Conservation (phyloP, 345 rosid species). For the Gossypium mustelinum region DNA sequence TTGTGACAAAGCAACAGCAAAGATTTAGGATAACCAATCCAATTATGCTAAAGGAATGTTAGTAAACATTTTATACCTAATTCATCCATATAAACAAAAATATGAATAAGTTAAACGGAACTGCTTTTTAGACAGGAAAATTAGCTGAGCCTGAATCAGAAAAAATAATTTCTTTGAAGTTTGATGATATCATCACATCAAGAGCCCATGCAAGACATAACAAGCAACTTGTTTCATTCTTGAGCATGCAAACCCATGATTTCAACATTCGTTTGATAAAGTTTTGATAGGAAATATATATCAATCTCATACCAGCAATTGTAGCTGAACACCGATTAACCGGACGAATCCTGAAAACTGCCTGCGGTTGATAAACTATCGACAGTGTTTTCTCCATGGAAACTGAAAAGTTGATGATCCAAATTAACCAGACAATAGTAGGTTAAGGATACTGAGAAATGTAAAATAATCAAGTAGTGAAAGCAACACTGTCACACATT, state of each 20-base stretch:
- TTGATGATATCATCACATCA: not conserved
- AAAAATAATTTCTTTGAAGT: not conserved
- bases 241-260: not conserved
- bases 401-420: constrained; percentile 41
- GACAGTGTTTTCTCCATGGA: constrained; percentile 90
- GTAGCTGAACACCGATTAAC: constrained; percentile 86
- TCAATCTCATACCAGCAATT: constrained; percentile 59
- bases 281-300: not conserved
- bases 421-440: constrained; percentile 3
- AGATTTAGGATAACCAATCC: constrained; percentile 4
- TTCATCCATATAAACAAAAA: constrained; percentile 1
- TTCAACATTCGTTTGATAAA: too few relatives aligned
- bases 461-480: not conserved
- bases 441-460: not conserved
- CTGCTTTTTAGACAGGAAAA: not conserved
- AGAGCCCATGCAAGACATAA: not conserved
- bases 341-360: constrained; percentile 85
- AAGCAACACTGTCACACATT: not conserved
- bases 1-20: constrained; percentile 2
- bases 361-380: constrained; percentile 94
- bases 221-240: not conserved
- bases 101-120: not conserved
- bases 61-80: not conserved
- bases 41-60: not conserved
- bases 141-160: not conserved